Conservation (phyloP, 192 early-diverging fungal genomes). For the Funneliformis geosporum region DNA sequence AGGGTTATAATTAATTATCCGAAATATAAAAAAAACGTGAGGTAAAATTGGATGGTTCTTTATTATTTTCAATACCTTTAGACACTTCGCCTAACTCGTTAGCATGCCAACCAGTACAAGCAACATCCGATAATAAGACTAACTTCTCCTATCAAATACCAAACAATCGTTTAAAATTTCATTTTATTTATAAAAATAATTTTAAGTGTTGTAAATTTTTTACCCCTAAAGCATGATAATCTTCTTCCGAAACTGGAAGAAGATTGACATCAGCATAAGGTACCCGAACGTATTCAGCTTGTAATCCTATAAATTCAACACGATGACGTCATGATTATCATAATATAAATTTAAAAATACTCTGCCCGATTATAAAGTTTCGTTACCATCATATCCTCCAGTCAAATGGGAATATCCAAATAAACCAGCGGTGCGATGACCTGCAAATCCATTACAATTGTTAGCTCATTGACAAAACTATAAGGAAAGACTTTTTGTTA, state of each 20-base stretch:
- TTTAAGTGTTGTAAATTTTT: neutral
- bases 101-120: constrained; percentile 53
- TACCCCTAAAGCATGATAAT: neutral
- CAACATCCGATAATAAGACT: constrained; percentile 51
- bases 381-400: no score
- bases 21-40: neutral
- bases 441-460: no score
- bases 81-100: constrained; percentile 26
- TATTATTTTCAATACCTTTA: neutral
- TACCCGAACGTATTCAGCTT: constrained; percentile 55
- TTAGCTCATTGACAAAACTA: no score
- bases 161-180: no score
- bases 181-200: neutral
- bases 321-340: no score
- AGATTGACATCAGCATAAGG: constrained; percentile 57
- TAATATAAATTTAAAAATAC: no score
- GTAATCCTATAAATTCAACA: constrained; percentile 44
- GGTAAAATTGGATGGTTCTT: neutral
- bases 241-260: constrained; percentile 42
- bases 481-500: no score
- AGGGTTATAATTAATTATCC: constrained; percentile 24
- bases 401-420: no score
- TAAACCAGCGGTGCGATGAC: no score
- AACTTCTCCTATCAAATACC: constrained; percentile 50
- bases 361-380: no score